Evolutionary conservation across 2,329 filamentous ascomycete species (phyloP), one percentile per base, ranked within the genome.

Genomic region (Diaporthe eres): DNA sequence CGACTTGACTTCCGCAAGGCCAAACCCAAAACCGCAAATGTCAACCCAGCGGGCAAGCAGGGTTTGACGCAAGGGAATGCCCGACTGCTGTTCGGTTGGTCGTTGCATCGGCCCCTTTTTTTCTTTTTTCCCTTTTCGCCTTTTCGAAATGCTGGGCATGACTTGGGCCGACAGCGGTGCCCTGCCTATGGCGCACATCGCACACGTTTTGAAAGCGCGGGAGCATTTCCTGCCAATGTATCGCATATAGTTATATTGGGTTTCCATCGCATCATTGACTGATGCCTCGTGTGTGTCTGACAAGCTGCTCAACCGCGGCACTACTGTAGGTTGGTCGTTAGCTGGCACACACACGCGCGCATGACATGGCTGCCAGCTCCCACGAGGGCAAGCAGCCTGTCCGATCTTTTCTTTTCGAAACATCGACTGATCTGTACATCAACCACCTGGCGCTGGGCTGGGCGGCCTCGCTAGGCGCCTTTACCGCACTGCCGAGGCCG

Each of bases 381-480:
- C 28, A 22, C 42, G 22, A 63, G n/a, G 57, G 49, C 44, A 22
- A 49, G 44, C 34, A 22, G 25, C 12, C 28, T 67, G 61, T 31
- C 42, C 61, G n/a, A 19, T 49, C 19, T 67, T 25, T 53, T 13
- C 31, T 37, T 39, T 51, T 65, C 42, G 47, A 55, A 39, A 28
- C 65, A 53, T 53, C 9, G 47, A 51, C 65, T 53, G 47, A 39
- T 70, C 49, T n/a, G 13, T 25, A 42, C 34, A 22, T 34, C 63
- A 68, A 55, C 65, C 34, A 42, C 31, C 15, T 39, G 44, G 31
- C 42, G 25, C 70, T 34, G 70, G 39, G 61, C 61, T 49, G 61
- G 55, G 60, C 74, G 61, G 74, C 22, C 58, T 68, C 39, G 74
- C 74, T 75, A 76, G 72, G 75, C 75, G 75, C 75, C n/a, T 71